Evolutionary conservation across 495 filamentous ascomycete genomes (phyloP).

Genomic region (Xylaria acuta): DNA sequence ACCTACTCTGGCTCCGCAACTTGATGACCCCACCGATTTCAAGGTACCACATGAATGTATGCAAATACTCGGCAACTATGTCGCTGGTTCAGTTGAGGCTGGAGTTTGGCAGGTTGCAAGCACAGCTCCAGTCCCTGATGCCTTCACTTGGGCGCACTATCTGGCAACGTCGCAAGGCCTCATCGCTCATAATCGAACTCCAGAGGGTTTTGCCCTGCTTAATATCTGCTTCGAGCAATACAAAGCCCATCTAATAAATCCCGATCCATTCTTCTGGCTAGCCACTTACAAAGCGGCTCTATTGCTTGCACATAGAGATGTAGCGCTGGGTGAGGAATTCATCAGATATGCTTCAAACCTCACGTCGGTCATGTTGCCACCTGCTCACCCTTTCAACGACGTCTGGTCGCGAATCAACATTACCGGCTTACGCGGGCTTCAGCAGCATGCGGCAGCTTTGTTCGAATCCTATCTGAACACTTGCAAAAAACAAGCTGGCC

Average conservation of each 20-base stretch:
- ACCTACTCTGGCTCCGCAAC: constrained; percentile 38
- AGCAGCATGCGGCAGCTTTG: constrained; percentile 33
- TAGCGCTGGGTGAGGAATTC: constrained; percentile 29
- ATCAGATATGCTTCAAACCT: constrained; percentile 34
- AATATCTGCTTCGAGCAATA: constrained; percentile 23
- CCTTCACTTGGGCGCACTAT: constrained; percentile 40
- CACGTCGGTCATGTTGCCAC: constrained; percentile 30
- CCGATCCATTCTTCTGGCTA: constrained; percentile 29
- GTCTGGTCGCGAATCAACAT: constrained; percentile 37
- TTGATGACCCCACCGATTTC: constrained; percentile 38
- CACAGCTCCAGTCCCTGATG: constrained; percentile 34
- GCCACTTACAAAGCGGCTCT: constrained; percentile 33
- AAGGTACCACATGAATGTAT: constrained; percentile 42
- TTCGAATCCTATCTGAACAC: constrained; percentile 39
- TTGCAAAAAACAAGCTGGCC: constrained; percentile 35
- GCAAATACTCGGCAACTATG: constrained; percentile 41
- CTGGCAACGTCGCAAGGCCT: constrained; percentile 38
- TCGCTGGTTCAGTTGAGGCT: constrained; percentile 39
- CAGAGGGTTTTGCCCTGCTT: constrained; percentile 21
- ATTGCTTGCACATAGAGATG: constrained; percentile 31
- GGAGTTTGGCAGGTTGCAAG: constrained; percentile 37
- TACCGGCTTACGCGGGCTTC: constrained; percentile 33
- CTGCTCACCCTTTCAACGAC: constrained; percentile 37
- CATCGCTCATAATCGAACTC: constrained; percentile 28
- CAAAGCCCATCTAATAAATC: constrained; percentile 18